Conservation (phyloP, 768 basidiomycete genomes). For the Paxillus rubicundulus region DNA sequence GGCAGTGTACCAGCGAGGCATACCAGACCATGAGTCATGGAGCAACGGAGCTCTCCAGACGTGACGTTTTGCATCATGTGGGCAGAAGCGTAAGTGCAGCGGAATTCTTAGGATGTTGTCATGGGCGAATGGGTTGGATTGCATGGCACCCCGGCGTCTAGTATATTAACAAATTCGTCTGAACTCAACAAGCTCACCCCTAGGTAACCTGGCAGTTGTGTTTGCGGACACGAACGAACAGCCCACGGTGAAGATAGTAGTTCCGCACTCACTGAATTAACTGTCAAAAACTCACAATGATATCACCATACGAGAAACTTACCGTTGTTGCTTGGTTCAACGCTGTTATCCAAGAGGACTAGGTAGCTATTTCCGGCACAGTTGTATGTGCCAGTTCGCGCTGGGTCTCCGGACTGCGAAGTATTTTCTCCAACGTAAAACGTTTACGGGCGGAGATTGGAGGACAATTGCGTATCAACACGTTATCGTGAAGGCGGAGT, state of each 20-base stretch:
- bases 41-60: slow-evolving; percentile 36
- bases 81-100: slow-evolving; percentile 11
- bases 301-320: not conserved
- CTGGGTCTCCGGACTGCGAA: slow-evolving; percentile 68
- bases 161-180: slow-evolving; percentile 11
- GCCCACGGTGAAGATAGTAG: not conserved
- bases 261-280: too few relatives aligned
- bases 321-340: not conserved
- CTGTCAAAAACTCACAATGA: not conserved
- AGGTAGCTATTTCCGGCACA: not conserved
- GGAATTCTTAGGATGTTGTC: not conserved
- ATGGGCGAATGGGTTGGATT: not conserved
- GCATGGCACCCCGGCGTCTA: slow-evolving; percentile 5
- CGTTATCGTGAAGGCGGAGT: slow-evolving; percentile 65
- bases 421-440: slow-evolving; percentile 65
- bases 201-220: not conserved
- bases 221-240: not conserved
- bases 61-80: slow-evolving; percentile 42
- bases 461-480: slow-evolving; percentile 78
- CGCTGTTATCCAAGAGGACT: not conserved
- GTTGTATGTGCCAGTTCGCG: slow-evolving; percentile 38
- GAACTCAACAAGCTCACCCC: slow-evolving; percentile 16
- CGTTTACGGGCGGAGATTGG: slow-evolving; percentile 78
- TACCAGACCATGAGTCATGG: slow-evolving; percentile 40
- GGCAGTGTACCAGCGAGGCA: slow-evolving; percentile 42